phyloP scores from a whole-genome alignment of 139 green algal genomes.

The Chlorella sp. region DNA sequence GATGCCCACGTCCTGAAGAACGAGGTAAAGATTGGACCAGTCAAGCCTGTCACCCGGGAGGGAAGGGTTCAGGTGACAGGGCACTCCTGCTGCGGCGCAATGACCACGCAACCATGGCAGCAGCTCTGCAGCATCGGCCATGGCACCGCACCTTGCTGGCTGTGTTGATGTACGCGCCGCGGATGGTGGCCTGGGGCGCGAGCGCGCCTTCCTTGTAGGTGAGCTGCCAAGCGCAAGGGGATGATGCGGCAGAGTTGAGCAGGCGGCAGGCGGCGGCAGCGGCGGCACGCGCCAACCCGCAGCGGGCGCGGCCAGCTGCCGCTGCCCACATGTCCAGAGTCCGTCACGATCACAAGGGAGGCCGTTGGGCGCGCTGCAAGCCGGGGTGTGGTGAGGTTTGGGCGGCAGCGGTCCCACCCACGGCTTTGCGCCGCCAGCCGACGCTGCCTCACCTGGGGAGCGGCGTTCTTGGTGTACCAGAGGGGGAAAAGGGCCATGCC shows the following conservation, averaged over 20 bases:
- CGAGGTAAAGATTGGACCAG: too few species aligned
- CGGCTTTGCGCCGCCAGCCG: background rate
- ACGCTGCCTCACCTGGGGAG: conserved; percentile 7
- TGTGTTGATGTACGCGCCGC: conserved; percentile 76
- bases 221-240: background rate
- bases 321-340: background rate
- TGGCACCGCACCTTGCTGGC: conserved; percentile 49
- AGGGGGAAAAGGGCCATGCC: conserved; percentile 42
- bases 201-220: background rate
- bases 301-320: background rate
- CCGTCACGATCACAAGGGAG: background rate
- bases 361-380: background rate
- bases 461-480: conserved; percentile 11
- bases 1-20: conserved; percentile 57
- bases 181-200: conserved; percentile 46
- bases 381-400: background rate
- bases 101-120: too few species aligned
- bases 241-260: too few species aligned
- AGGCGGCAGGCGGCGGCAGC: too few species aligned
- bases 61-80: too few species aligned
- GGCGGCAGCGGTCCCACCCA: background rate
- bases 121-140: too few species aligned
- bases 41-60: too few species aligned
- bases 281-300: background rate
- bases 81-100: too few species aligned